phyloP scores from a whole-genome alignment of 768 basidiomycete genomes.

The Pleurotus djamor region DNA sequence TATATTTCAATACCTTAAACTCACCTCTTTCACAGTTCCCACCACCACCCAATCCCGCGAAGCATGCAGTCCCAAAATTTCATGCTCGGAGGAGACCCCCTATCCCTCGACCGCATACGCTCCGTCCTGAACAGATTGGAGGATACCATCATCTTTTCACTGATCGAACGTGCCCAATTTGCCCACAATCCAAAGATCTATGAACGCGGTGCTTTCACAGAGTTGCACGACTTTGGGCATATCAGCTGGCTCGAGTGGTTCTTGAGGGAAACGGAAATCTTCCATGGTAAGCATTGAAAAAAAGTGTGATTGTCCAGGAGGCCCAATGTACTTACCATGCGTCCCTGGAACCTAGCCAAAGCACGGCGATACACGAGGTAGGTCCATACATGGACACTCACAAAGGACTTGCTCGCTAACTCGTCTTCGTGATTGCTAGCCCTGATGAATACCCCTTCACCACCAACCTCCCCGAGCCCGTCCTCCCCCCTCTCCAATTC shows the following conservation, averaged over 20 bases:
- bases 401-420: neutral
- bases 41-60: neutral
- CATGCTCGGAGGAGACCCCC: slow-evolving; percentile 73
- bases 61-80: slow-evolving; percentile 68
- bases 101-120: slow-evolving; percentile 87
- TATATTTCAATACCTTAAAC: no score
- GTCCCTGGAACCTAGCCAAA: slow-evolving; percentile 58
- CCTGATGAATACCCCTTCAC: slow-evolving; percentile 99
- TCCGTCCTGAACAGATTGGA: slow-evolving; percentile 87
- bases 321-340: slow-evolving; percentile 7
- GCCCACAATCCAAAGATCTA: slow-evolving; percentile 93
- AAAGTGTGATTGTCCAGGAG: neutral
- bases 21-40: neutral
- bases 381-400: slow-evolving; percentile 9
- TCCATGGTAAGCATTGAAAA: slow-evolving; percentile 70
- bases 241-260: slow-evolving; percentile 99
- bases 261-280: slow-evolving; percentile 89
- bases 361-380: slow-evolving; percentile 94
- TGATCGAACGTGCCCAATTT: slow-evolving; percentile 98
- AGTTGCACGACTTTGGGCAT: slow-evolving; percentile 64
- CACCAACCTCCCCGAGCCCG: slow-evolving; percentile 70
- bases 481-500: slow-evolving; percentile 71
- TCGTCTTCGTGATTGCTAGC: slow-evolving; percentile 35
- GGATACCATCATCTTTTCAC: slow-evolving; percentile 97
- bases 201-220: slow-evolving; percentile 71